These are phyloP conservation scores for Ascochyta koolunga DNA, from an alignment of 2,329 filamentous ascomycete genomes.

Conservation along the genomic window DNA sequence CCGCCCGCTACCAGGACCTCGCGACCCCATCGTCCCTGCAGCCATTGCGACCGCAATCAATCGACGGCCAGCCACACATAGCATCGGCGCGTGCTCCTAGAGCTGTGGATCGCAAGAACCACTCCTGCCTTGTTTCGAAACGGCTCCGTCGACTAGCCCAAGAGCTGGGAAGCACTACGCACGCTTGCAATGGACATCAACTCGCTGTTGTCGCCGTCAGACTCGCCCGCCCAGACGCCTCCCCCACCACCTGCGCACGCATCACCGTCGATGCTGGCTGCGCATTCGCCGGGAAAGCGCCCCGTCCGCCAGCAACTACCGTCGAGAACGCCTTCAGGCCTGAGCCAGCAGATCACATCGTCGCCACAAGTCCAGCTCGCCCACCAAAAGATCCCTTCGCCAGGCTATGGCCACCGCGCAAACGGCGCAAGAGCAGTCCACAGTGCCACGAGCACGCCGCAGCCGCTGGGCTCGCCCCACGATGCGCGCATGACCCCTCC, in stretches of 20 bases:
- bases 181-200: conserved; percentile 55
- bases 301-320: conserved; percentile 43
- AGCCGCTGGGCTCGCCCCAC: conserved; percentile 36
- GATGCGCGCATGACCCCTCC: conserved; percentile 44
- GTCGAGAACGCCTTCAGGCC: conserved; percentile 50
- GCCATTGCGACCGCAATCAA: conserved; percentile 21
- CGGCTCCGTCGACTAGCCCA: not conserved
- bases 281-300: conserved; percentile 41
- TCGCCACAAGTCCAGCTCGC: conserved; percentile 44
- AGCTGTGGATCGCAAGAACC: not conserved
- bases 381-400: conserved; percentile 44
- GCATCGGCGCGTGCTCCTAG: not conserved
- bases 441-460: conserved; percentile 42
- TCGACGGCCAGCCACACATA: conserved; percentile 2
- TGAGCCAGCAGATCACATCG: conserved; percentile 52
- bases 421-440: conserved; percentile 41
- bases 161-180: conserved; percentile 2
- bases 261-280: conserved; percentile 33
- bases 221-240: conserved; percentile 49
- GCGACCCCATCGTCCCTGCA: conserved; percentile 22
- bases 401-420: conserved; percentile 31
- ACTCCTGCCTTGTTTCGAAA: not conserved
- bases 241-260: conserved; percentile 34
- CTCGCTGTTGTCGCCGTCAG: conserved; percentile 56
- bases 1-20: conserved; percentile 23